Evolutionary conservation across 1,284 basidiomycete genomes (phyloP), one percentile per base, ranked within the genome.

Genomic region (Cryptococcus sp.): DNA sequence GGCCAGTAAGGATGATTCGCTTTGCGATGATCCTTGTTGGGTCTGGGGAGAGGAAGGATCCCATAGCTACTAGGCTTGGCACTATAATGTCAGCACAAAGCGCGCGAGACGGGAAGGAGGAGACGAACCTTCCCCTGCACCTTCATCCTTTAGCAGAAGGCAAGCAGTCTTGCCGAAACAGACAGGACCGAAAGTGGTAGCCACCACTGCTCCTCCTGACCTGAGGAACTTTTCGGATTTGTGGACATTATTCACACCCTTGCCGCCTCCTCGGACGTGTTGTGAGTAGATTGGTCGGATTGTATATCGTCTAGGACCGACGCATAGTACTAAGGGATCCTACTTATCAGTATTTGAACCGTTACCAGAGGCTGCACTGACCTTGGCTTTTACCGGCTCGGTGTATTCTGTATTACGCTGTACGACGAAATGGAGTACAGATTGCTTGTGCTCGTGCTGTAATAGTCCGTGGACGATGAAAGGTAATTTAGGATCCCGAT

Each of bases 331-430:
- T 48, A 98, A 78, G 0, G 88, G 84, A 66, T 98, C 94, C 87
- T 92, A 45, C 10, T 31, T 25, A 31, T 54, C 28, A 53, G 55
- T 46, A 32, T n/a, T n/a, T 21, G 23, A 9, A n/a, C 0, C 36
- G 25, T 34, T 34, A 34, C 16, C 45, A 55, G 13, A 41, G 23
- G 47, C n/a, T 21, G 23, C n/a, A 53, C 73, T 44, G 62, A 88
- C 89, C 81, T 98, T 98, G 3, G 93, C 94, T 56, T 86, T 82
- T 16, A 98, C 87, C 7, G 88, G 85, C 28, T 82, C 89, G 11
- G 83, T 81, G 72, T 89, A 98, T 75, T 99, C 96, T 1, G 94
- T 98, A 67, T 98, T 98, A 18, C 96, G 80, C 70, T 93, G 91
- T 1, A 97, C 82, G 10, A 88, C 86, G 61, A 98, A 96, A 74